Conservation (phyloP, 768 basidiomycete genomes). For the Porphyrellus cyaneotinctus region DNA sequence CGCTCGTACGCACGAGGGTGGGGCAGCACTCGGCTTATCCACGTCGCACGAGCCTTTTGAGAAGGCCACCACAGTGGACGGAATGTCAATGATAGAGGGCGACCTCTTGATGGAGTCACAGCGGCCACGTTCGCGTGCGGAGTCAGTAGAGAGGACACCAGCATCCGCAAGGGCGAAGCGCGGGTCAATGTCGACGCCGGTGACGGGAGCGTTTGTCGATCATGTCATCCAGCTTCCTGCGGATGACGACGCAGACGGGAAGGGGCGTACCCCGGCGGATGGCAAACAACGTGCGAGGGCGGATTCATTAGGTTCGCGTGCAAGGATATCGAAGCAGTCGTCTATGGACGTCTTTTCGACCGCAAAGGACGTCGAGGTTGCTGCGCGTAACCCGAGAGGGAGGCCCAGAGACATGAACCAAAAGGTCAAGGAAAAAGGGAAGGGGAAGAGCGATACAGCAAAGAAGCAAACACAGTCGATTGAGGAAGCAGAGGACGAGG, state of each 20-base stretch:
- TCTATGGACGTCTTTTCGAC: constrained; percentile 1
- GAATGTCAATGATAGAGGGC: not conserved
- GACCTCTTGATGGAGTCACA: not conserved
- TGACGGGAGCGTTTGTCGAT: constrained; percentile 16
- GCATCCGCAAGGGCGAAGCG: not conserved
- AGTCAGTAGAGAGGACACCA: constrained; percentile 9
- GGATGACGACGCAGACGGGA: constrained; percentile 5
- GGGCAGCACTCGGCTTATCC: not conserved
- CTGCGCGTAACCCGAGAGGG: not conserved
- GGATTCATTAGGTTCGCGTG: not conserved
- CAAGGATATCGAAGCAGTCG: not conserved
- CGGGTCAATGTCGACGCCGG: not conserved
- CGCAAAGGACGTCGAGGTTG: not conserved
- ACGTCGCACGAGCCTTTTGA: not conserved
- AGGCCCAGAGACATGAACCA: not conserved
- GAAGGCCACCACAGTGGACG: constrained; percentile 1
- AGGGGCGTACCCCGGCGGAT: not conserved
- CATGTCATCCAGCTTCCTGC: constrained; percentile 21
- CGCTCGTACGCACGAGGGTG: not conserved
- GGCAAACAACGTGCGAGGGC: not conserved
- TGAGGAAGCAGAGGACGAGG: not conserved
- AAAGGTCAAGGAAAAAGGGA: not conserved
- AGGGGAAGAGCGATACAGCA: not conserved
- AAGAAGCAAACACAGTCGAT: not conserved
- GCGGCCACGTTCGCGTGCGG: constrained; percentile 4